Conservation (phyloP, 176 grass and related monocot genomes). For the Oryza meyeriana region DNA sequence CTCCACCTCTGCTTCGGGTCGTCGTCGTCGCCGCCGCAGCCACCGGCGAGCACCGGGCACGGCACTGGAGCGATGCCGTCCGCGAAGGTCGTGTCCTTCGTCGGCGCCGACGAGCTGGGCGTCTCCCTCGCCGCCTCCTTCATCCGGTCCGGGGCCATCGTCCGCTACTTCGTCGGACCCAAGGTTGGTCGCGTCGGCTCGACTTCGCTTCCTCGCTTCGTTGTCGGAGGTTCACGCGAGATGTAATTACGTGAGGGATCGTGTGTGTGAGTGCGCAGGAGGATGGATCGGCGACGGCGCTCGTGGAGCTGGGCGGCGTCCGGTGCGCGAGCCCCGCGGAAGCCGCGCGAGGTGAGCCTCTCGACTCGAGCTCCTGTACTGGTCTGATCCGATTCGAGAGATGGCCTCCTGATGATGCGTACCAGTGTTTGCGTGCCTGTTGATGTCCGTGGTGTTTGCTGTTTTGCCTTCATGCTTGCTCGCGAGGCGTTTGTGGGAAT, state of each 20-base stretch:
- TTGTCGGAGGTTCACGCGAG: background rate
- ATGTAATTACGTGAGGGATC: no score
- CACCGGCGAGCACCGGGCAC: conserved; percentile 24
- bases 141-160: conserved; percentile 54
- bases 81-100: conserved; percentile 48
- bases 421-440: background rate
- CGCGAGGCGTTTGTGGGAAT: conserved; percentile 24
- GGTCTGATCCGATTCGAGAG: background rate
- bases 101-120: conserved; percentile 53
- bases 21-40: conserved; percentile 29
- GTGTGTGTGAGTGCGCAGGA: conserved; percentile 21
- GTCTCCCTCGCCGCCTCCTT: conserved; percentile 57
- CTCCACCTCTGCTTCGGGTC: conserved; percentile 24
- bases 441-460: background rate
- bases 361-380: conserved; percentile 10
- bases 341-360: conserved; percentile 45
- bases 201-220: background rate
- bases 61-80: conserved; percentile 33
- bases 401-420: background rate
- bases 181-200: conserved; percentile 21
- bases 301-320: conserved; percentile 31
- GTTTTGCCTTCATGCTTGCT: background rate
- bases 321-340: conserved; percentile 49
- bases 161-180: conserved; percentile 42
- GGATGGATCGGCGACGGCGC: conserved; percentile 17